Conservation (phyloP, 1,284 basidiomycete species). For the Puccinia hordei region DNA sequence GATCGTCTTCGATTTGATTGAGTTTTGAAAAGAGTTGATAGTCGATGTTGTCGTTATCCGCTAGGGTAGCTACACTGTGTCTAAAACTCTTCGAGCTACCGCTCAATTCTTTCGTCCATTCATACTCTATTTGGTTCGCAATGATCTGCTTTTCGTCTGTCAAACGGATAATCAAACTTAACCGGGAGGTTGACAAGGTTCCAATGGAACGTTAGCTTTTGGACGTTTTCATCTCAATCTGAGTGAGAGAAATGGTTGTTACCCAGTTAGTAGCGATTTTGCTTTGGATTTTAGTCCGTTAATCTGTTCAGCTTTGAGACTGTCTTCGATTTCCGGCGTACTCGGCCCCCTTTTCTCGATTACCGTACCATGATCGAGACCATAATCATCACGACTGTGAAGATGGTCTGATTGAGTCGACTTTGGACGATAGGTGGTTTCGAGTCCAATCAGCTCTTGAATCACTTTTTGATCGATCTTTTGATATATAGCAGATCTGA, state of each 20-base stretch:
- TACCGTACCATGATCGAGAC: neutral
- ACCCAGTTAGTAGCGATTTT: neutral
- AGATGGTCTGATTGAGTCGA: neutral
- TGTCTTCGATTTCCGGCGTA: neutral
- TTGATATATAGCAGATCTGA: neutral
- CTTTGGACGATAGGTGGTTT: neutral
- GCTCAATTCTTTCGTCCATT: conserved; percentile 6
- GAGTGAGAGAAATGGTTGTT: too few relatives aligned
- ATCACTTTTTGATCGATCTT: neutral
- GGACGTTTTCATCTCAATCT: too few relatives aligned
- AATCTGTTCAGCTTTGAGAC: neutral
- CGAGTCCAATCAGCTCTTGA: neutral
- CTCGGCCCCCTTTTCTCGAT: neutral
- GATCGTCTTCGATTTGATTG: neutral
- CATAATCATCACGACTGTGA: neutral
- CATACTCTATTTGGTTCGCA: neutral
- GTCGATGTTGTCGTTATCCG: neutral
- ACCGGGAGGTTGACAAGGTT: neutral
- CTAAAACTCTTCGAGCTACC: neutral
- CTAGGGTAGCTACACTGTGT: neutral
- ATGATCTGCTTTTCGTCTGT: neutral
- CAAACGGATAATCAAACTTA: neutral
- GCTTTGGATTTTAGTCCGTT: neutral
- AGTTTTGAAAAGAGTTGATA: neutral
- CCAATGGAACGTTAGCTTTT: neutral